Percentiles rank a stretch among this genome's conserved stretches.
These are phyloP conservation scores for Hura crepitans DNA, from an alignment of 441 rosid genomes.

Conservation along the genomic window DNA sequence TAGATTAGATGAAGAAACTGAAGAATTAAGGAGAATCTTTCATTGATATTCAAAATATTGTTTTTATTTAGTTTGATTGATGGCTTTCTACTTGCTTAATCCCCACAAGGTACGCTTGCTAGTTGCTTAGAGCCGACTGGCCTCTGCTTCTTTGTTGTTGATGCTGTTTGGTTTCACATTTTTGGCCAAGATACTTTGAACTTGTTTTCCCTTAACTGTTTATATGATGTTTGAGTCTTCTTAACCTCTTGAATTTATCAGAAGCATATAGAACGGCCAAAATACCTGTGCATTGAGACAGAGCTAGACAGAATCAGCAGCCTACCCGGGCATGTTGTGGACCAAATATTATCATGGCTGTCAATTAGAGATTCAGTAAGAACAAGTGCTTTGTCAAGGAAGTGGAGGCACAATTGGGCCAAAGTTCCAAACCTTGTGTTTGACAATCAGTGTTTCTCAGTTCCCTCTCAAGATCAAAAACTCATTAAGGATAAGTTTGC, in stretches of 20 bases:
- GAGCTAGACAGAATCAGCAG: constrained; percentile 51
- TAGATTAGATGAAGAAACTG: background rate
- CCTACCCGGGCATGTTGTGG: constrained; percentile 54
- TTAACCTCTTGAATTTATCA: constrained; percentile 30
- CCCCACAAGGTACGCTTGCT: background rate
- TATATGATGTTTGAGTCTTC: constrained; percentile 15
- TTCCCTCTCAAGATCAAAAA: constrained; percentile 48
- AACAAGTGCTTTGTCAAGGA: constrained; percentile 52
- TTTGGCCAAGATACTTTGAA: background rate
- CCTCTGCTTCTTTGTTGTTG: background rate
- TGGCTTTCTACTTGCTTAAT: too few species aligned
- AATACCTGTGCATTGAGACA: constrained; percentile 36
- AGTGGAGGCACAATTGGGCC: constrained; percentile 68
- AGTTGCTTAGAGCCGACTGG: background rate
- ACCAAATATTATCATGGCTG: constrained; percentile 52
- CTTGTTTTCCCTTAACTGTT: background rate
- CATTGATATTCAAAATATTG: background rate
- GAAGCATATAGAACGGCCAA: constrained; percentile 57
- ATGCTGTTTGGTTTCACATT: background rate
- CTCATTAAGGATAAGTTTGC: constrained; percentile 49
- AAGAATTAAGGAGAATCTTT: background rate
- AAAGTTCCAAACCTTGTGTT: constrained; percentile 55
- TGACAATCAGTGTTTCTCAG: constrained; percentile 43
- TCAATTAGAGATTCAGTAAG: constrained; percentile 63
- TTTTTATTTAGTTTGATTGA: too few species aligned